phyloP scores from a whole-genome alignment of 225 moss, liverwort and hornwort genomes.

The Marchantia polymorpha region DNA sequence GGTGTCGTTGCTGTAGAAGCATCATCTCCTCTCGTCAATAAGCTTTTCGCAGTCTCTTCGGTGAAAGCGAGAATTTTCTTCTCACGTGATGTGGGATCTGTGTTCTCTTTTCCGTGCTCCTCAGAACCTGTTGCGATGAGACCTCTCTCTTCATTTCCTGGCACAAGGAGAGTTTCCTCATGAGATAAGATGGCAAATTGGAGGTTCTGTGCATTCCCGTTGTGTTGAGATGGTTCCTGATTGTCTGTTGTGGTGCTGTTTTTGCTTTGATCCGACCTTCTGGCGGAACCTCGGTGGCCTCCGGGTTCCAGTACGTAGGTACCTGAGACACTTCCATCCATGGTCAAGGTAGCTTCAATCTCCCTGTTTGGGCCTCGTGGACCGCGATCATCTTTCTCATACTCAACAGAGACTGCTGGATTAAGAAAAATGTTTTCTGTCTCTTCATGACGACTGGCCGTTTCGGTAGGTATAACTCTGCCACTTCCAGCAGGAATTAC shows the following conservation, averaged over 20 bases:
- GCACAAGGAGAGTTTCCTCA: neutral
- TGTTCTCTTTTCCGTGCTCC: neutral
- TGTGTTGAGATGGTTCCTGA: neutral
- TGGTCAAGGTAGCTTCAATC: conserved; percentile 1
- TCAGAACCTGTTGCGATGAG: neutral
- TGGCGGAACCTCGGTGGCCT: neutral
- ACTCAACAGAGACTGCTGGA: neutral
- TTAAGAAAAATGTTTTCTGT: neutral
- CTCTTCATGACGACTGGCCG: neutral
- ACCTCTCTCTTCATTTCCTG: neutral
- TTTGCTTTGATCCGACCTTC: neutral
- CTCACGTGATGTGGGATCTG: neutral
- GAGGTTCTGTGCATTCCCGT: neutral
- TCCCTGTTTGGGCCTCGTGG: neutral
- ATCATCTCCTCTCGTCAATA: neutral
- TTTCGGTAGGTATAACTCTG: no score
- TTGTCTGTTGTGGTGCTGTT: neutral
- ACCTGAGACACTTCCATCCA: conserved; percentile 20
- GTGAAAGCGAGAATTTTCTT: neutral
- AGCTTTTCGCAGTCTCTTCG: neutral
- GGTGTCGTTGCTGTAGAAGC: neutral
- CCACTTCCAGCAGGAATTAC: neutral
- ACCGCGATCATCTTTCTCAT: neutral
- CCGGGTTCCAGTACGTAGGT: neutral
- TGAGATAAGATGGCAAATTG: neutral